phyloP scores from a whole-genome alignment of 2,329 filamentous ascomycete genomes.

The Cucurbitaria berberidis region DNA sequence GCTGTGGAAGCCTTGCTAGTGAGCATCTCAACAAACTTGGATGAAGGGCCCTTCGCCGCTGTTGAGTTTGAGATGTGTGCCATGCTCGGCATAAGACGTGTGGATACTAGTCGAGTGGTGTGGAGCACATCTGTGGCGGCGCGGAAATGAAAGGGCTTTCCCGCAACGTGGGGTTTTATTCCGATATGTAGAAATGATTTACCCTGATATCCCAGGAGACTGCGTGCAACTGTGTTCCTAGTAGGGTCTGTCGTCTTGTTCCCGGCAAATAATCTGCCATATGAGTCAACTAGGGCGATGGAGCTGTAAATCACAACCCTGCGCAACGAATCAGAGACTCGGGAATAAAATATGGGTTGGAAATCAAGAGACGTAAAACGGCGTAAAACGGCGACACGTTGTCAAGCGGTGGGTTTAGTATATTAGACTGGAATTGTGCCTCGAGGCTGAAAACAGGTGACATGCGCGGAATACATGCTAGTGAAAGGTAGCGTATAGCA shows the following conservation, averaged over 20 bases:
- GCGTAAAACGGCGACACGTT: too few species aligned
- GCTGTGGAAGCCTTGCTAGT: slow-evolving; percentile 6
- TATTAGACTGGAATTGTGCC: slow-evolving; percentile 1
- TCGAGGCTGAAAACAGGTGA: slow-evolving; percentile 8
- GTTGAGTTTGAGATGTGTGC: slow-evolving; percentile 23
- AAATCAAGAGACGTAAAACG: slow-evolving; percentile 9
- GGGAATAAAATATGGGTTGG: slow-evolving; percentile 12
- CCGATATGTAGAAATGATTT: neutral
- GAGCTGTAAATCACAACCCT: neutral
- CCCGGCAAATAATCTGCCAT: neutral
- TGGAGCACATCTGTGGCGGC: slow-evolving; percentile 19
- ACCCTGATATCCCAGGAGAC: neutral
- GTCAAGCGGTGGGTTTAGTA: slow-evolving; percentile 11
- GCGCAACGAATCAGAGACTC: slow-evolving; percentile 9
- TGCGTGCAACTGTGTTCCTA: neutral
- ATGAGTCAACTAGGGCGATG: slow-evolving; percentile 7
- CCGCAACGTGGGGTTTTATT: slow-evolving; percentile 8
- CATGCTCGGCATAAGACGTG: slow-evolving; percentile 20
- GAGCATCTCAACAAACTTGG: slow-evolving; percentile 7
- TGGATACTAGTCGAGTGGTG: slow-evolving; percentile 27
- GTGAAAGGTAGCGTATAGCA: neutral
- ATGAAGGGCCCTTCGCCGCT: slow-evolving; percentile 14
- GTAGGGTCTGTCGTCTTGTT: slow-evolving; percentile 1
- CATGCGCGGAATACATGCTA: slow-evolving; percentile 8
- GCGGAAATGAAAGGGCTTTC: slow-evolving; percentile 14